A percentile compares a stretch with the other conserved stretches of the same genome.
Evolutionary conservation across 1,284 basidiomycete genomes (phyloP).

Genomic region (Fomitopsis schrenkii): DNA sequence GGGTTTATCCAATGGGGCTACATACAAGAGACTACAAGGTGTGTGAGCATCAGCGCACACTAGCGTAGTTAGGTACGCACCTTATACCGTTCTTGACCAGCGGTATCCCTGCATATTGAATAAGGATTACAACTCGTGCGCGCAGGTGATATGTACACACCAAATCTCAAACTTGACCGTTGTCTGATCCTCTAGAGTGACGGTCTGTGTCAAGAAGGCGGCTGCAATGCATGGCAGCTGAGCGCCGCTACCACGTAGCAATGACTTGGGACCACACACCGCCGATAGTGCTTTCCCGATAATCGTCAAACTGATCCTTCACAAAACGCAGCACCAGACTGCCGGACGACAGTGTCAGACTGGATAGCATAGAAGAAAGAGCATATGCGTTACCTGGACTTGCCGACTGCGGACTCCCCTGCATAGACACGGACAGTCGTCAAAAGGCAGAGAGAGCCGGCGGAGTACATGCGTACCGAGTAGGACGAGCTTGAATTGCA

Average conservation of each 20-base stretch:
- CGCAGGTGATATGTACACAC: conserved; percentile 28
- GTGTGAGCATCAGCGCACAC: conserved; percentile 6
- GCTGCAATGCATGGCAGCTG: conserved; percentile 42
- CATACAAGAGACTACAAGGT: conserved; percentile 25
- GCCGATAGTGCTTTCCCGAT: conserved; percentile 88
- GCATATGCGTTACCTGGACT: conserved; percentile 68
- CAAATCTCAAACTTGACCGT: conserved; percentile 98
- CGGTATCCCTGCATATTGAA: conserved; percentile 68
- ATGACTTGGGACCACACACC: conserved; percentile 39
- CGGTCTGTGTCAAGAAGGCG: conserved; percentile 95
- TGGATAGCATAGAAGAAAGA: conserved; percentile 6
- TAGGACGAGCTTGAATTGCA: conserved; percentile 88
- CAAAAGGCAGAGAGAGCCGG: background rate
- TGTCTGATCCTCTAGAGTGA: conserved; percentile 84
- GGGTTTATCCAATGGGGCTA: conserved; percentile 9
- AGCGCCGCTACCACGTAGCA: background rate
- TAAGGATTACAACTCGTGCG: background rate
- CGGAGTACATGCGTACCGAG: conserved; percentile 54
- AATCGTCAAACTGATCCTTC: conserved; percentile 97
- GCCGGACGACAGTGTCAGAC: conserved; percentile 5
- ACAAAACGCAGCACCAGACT: conserved; percentile 95
- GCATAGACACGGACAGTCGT: conserved; percentile 6
- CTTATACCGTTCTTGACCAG: conserved; percentile 92
- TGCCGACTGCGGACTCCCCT: conserved; percentile 97
- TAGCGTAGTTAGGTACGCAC: conserved; percentile 35